Evolutionary conservation across 495 filamentous ascomycete genomes (phyloP).

Genomic region (Neurospora hispaniola): DNA sequence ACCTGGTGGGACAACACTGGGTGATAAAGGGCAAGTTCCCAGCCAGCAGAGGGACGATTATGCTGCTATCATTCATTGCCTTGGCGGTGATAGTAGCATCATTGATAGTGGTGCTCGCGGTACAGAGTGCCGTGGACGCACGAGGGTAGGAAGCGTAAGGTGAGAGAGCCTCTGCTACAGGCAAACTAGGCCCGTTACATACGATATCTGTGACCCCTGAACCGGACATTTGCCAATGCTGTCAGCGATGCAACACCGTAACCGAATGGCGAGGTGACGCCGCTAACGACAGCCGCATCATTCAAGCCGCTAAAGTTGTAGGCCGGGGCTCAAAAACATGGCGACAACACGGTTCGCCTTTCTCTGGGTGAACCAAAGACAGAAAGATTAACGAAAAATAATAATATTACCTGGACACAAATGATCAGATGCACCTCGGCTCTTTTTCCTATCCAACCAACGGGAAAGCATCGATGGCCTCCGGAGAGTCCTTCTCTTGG

Average conservation of each 20-base stretch:
- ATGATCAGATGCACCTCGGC: background rate
- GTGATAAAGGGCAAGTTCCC: conserved; percentile 90
- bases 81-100: conserved; percentile 59
- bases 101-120: conserved; percentile 58
- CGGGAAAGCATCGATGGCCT: background rate
- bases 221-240: background rate
- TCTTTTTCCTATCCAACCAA: background rate
- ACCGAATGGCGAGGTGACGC: background rate
- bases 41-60: conserved; percentile 77
- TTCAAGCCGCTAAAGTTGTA: background rate
- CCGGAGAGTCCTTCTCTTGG: background rate
- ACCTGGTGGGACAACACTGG: conserved; percentile 65
- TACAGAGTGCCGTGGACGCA: conserved; percentile 34
- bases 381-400: background rate
- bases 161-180: background rate
- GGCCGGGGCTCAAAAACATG: background rate
- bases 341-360: background rate
- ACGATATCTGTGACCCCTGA: background rate
- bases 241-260: background rate
- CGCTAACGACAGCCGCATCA: background rate
- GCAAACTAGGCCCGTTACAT: background rate
- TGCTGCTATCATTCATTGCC: conserved; percentile 62
- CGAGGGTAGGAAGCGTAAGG: background rate
- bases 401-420: background rate
- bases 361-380: background rate